Percentiles rank a stretch among this genome's conserved stretches.
phyloP scores from a whole-genome alignment of 129 eudicot genomes.

The Ambrosia trifida region DNA sequence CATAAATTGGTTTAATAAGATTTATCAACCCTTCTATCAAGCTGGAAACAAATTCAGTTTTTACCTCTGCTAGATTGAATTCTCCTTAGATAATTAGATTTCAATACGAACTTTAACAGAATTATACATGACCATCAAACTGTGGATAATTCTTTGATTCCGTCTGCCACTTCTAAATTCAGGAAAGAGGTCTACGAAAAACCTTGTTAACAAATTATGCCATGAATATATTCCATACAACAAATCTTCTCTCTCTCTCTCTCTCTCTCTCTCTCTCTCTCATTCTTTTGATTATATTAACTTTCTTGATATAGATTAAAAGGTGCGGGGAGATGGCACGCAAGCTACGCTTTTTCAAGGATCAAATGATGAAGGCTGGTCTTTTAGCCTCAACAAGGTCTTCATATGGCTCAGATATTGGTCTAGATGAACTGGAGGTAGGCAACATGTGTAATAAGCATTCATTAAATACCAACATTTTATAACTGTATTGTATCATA shows the following conservation, averaged over 20 bases:
- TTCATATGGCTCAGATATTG: constrained; percentile 33
- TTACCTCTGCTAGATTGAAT: neutral
- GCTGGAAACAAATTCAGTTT: neutral
- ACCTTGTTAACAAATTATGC: neutral
- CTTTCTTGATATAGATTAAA: constrained; percentile 56
- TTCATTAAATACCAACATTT: constrained; percentile 7
- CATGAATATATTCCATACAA: constrained; percentile 1
- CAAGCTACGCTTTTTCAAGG: constrained; percentile 67
- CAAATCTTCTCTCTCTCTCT: constrained; percentile 1
- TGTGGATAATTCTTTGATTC: neutral
- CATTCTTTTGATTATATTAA: neutral
- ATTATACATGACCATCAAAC: neutral
- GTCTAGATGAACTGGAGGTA: constrained; percentile 70
- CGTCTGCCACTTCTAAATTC: neutral
- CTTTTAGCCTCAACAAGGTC: constrained; percentile 51
- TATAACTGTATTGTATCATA: constrained; percentile 1
- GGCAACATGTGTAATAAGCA: constrained; percentile 1
- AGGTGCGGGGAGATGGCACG: constrained; percentile 92
- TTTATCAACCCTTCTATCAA: neutral
- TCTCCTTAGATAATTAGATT: neutral
- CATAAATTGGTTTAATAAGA: constrained; percentile 1
- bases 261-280: too few relatives aligned
- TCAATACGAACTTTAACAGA: neutral
- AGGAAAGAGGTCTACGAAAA: neutral
- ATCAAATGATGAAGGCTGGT: constrained; percentile 72